Percentiles rank a stretch among this genome's conserved stretches.
phyloP scores from a whole-genome alignment of 225 moss, liverwort and hornwort species.

The Neckera pumila region DNA sequence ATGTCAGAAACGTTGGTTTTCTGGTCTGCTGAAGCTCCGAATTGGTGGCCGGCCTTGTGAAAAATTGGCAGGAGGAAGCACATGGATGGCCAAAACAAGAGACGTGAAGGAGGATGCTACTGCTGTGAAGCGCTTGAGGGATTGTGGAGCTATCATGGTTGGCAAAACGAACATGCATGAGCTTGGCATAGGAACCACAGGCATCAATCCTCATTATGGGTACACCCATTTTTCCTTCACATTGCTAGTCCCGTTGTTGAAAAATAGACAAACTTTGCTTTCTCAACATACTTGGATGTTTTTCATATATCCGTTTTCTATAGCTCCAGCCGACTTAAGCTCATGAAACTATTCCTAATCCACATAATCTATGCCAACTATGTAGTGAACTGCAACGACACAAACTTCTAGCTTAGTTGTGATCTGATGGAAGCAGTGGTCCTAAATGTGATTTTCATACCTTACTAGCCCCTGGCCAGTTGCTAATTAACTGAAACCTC shows the following conservation, averaged over 20 bases:
- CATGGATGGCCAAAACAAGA: slow-evolving; percentile 56
- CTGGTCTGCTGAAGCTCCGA: neutral
- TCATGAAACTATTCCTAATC: neutral
- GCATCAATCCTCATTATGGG: slow-evolving; percentile 87
- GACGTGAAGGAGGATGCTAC: slow-evolving; percentile 49
- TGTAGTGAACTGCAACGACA: neutral
- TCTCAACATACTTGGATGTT: no score
- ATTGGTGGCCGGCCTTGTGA: neutral
- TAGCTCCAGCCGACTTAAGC: neutral
- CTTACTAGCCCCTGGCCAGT: no score
- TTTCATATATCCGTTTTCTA: neutral
- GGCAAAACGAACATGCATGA: slow-evolving; percentile 93
- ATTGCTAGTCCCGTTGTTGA: neutral
- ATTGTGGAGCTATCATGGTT: slow-evolving; percentile 71
- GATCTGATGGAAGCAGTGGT: neutral
- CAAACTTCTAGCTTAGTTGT: neutral
- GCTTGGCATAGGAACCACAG: slow-evolving; percentile 64
- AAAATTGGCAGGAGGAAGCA: slow-evolving; percentile 48
- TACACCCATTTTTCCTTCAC: neutral
- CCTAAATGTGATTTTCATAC: no score
- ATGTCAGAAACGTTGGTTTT: neutral
- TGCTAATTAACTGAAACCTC: no score
- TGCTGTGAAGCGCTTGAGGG: slow-evolving; percentile 55
- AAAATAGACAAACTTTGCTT: neutral
- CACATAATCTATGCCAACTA: neutral